Evolutionary conservation across 495 filamentous ascomycete species (phyloP).

Genomic region (Penicillium pancosmium): DNA sequence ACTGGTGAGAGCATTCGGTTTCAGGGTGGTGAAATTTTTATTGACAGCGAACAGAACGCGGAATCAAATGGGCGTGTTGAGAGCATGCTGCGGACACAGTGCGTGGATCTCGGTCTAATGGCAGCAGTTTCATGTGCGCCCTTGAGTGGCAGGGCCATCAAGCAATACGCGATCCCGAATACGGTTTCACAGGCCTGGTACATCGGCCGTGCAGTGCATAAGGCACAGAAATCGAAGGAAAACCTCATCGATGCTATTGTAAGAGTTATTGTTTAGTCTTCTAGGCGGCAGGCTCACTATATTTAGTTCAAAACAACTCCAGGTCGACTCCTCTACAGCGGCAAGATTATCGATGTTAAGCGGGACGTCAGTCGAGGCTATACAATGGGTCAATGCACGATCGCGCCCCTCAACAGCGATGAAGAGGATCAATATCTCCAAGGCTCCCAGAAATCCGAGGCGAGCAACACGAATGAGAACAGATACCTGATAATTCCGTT

Average conservation of each 20-base stretch:
- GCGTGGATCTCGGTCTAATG: conserved; percentile 30
- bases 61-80: conserved; percentile 35
- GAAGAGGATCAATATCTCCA: conserved; percentile 11
- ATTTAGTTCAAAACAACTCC: conserved; percentile 33
- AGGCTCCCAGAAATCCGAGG: background rate
- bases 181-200: conserved; percentile 45
- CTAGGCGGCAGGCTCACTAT: too few species aligned
- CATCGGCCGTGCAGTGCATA: conserved; percentile 48
- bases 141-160: conserved; percentile 29
- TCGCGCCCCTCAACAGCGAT: conserved; percentile 36
- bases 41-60: conserved; percentile 22
- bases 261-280: conserved; percentile 17
- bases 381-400: conserved; percentile 58
- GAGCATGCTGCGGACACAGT: conserved; percentile 30
- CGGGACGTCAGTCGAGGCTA: conserved; percentile 53
- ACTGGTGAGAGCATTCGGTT: conserved; percentile 12
- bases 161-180: conserved; percentile 38
- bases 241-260: conserved; percentile 59
- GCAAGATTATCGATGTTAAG: conserved; percentile 63
- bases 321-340: conserved; percentile 57
- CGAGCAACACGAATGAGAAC: background rate
- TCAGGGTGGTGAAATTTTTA: background rate
- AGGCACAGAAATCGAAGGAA: conserved; percentile 46
- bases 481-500: conserved; percentile 58
- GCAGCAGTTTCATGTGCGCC: conserved; percentile 31